Percentiles rank a stretch among this genome's conserved stretches.
phyloP scores from a whole-genome alignment of 495 filamentous ascomycete species.

The Talaromyces thailandensis region DNA sequence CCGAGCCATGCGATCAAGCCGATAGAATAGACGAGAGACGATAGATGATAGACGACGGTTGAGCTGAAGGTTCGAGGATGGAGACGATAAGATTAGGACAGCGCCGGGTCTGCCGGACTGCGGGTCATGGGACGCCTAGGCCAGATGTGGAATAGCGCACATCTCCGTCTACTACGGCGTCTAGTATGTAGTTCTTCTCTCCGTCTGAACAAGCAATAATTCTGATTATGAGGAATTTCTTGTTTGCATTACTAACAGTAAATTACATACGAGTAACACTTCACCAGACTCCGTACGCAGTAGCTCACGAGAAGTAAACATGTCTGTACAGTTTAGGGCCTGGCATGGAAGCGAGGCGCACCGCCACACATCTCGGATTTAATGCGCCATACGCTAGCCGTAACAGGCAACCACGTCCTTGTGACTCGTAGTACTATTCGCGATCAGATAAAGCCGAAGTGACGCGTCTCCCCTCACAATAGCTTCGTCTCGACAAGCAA shows the following conservation, averaged over 20 bases:
- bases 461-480: neutral
- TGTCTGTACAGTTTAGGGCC: no score
- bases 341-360: neutral
- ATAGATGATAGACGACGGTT: neutral
- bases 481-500: neutral
- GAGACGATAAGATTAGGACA: neutral
- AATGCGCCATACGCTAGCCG: neutral
- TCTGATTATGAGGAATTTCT: neutral
- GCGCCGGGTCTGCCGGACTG: neutral
- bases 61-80: neutral
- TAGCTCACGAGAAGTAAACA: no score
- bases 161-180: no score
- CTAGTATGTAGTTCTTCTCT: no score
- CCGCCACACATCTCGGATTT: neutral
- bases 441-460: neutral
- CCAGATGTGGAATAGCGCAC: neutral
- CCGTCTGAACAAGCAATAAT: neutral
- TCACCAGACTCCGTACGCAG: no score
- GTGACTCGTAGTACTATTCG: neutral
- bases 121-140: neutral
- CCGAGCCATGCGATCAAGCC: neutral
- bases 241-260: neutral
- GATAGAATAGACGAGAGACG: neutral
- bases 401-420: neutral
- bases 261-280: no score